These are phyloP conservation scores for Vitis amurensis DNA, from an alignment of 164 flowering plant genomes.

Conservation along the genomic window DNA sequence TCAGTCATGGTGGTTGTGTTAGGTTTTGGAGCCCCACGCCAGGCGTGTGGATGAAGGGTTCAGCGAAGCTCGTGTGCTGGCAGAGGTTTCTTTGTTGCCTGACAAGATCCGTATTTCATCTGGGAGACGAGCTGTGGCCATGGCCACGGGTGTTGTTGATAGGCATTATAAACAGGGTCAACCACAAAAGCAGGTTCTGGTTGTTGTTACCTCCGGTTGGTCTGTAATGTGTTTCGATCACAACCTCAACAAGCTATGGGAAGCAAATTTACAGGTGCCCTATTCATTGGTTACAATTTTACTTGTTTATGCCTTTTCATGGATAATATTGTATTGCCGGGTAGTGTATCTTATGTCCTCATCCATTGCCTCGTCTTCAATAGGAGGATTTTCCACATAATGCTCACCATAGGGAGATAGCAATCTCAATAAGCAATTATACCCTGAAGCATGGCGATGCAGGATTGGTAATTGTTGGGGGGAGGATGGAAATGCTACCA, in stretches of 20 bases:
- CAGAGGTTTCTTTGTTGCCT: conserved; percentile 76
- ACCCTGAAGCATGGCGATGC: conserved; percentile 89
- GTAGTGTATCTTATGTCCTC: neutral
- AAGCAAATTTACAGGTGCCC: conserved; percentile 74
- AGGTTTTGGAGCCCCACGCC: conserved; percentile 84
- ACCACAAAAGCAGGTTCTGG: conserved; percentile 79
- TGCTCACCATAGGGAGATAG: conserved; percentile 42
- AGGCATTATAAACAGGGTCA: conserved; percentile 55
- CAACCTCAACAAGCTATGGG: conserved; percentile 94
- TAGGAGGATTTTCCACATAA: conserved; percentile 74
- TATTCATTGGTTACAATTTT: neutral
- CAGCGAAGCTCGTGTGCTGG: conserved; percentile 77
- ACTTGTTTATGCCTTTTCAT: neutral
- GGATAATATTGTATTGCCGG: neutral
- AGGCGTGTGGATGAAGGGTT: conserved; percentile 88
- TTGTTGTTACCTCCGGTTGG: conserved; percentile 97
- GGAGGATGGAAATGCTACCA: conserved; percentile 94
- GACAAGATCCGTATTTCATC: conserved; percentile 79
- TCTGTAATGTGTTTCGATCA: conserved; percentile 95
- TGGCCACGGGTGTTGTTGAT: conserved; percentile 92
- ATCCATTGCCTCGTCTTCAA: conserved; percentile 3
- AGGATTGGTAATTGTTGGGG: conserved; percentile 93
- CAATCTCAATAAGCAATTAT: conserved; percentile 36
- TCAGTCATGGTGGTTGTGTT: neutral
- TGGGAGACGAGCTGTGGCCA: conserved; percentile 94